Evolutionary conservation across 208 protist genomes (phyloP).

Genomic region (Blechomonas ayalai): DNA sequence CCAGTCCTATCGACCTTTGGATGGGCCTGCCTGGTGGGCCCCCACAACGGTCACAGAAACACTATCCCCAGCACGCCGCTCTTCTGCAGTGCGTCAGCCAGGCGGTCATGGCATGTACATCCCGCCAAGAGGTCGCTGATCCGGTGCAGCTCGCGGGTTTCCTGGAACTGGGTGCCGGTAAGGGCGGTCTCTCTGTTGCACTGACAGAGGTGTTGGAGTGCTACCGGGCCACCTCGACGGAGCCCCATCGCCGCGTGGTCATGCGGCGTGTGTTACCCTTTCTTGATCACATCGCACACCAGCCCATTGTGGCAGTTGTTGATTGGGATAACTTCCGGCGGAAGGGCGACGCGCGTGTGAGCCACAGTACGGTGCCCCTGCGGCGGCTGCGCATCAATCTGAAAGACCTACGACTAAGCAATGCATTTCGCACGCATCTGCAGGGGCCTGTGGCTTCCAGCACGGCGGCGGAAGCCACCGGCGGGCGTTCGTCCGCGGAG

Average conservation of each 20-base stretch:
- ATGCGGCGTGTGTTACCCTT: slow-evolving; percentile 5
- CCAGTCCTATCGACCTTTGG: not conserved
- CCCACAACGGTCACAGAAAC: slow-evolving; percentile 31
- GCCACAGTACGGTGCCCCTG: slow-evolving; percentile 30
- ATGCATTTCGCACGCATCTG: slow-evolving; percentile 23
- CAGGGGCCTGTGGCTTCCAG: not conserved
- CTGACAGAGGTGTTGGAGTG: slow-evolving; percentile 35
- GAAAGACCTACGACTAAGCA: slow-evolving; percentile 56
- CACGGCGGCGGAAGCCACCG: not conserved
- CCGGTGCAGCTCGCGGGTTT: slow-evolving; percentile 22
- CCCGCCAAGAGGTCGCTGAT: not conserved
- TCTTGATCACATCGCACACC: slow-evolving; percentile 4
- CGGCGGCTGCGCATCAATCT: slow-evolving; percentile 65
- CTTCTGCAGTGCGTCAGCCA: slow-evolving; percentile 43
- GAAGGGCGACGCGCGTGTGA: slow-evolving; percentile 61
- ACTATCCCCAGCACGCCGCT: slow-evolving; percentile 50
- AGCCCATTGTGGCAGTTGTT: slow-evolving; percentile 38
- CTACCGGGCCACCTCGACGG: not conserved
- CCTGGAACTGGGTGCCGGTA: slow-evolving; percentile 70
- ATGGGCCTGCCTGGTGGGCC: not conserved
- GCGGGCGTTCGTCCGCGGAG: not conserved
- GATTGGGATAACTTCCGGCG: slow-evolving; percentile 63
- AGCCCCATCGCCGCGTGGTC: not conserved
- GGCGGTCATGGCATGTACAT: slow-evolving; percentile 11
- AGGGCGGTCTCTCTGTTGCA: slow-evolving; percentile 59